Percentiles rank a stretch among this genome's conserved stretches.
phyloP scores from a whole-genome alignment of 305 asterid species.

The Solanum hybrid region DNA sequence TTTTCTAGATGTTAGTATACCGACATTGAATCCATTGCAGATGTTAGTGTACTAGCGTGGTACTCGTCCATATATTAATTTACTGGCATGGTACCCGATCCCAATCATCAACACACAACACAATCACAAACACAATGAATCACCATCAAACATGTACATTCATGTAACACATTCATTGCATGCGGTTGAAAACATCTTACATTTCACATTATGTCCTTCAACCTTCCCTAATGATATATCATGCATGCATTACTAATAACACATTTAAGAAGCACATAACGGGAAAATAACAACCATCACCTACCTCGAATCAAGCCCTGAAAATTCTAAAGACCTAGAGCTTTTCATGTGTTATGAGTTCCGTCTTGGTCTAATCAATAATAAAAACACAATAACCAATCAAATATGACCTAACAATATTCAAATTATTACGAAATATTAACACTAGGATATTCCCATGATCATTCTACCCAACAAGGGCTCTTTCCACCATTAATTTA shows the following conservation, averaged over 20 bases:
- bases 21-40: background rate
- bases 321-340: background rate
- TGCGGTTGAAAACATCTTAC: background rate
- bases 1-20: background rate
- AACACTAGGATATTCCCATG: background rate
- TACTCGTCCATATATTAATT: background rate
- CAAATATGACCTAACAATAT: background rate
- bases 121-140: background rate
- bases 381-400: background rate
- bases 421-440: too few species aligned
- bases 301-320: background rate
- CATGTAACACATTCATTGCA: background rate
- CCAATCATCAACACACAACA: background rate
- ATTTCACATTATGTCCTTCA: background rate
- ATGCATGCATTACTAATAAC: background rate
- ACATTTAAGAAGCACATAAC: background rate
- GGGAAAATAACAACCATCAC: background rate
- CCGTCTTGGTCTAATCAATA: background rate
- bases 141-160: background rate
- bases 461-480: background rate
- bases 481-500: background rate
- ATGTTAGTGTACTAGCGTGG: background rate
- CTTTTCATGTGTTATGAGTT: background rate
- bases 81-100: background rate
- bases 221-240: background rate